Conservation (phyloP, 768 basidiomycete species). For the Russula abietina region DNA sequence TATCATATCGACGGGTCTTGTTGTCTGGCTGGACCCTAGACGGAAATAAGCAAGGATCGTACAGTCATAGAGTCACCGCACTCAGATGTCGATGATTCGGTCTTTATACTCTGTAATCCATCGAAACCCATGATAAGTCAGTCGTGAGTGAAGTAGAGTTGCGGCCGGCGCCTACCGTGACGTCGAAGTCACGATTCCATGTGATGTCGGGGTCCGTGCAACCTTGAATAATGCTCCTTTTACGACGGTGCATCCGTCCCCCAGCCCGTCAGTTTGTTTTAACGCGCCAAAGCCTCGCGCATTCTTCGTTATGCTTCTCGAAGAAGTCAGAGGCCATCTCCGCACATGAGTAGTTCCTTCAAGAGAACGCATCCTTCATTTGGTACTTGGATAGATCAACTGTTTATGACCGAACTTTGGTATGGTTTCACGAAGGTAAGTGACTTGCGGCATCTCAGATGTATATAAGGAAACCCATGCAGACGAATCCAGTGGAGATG, state of each 20-base stretch:
- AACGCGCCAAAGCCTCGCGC: background rate
- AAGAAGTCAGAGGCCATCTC: conserved; percentile 12
- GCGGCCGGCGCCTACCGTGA: too few species aligned
- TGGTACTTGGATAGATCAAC: conserved; percentile 7
- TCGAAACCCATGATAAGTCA: conserved; percentile 20
- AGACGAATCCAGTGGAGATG: background rate
- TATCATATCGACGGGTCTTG: conserved; percentile 89
- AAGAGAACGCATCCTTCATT: conserved; percentile 15
- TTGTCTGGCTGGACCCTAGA: conserved; percentile 64
- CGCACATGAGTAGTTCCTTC: conserved; percentile 16
- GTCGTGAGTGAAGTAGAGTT: background rate
- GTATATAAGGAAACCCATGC: background rate
- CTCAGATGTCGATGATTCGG: conserved; percentile 40
- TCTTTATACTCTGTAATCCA: conserved; percentile 45
- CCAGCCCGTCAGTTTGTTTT: background rate
- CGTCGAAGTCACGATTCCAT: too few species aligned
- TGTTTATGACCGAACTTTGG: background rate
- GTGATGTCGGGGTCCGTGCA: background rate
- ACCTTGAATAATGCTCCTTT: conserved; percentile 17
- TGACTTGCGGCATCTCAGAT: background rate
- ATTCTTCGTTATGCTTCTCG: background rate
- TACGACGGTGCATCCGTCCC: conserved; percentile 9
- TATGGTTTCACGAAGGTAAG: background rate
- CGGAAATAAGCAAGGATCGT: conserved; percentile 12
- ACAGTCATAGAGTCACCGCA: conserved; percentile 25